These are phyloP conservation scores for Epichloe sp. DNA, from an alignment of 2,329 filamentous ascomycete species.

Conservation along the genomic window DNA sequence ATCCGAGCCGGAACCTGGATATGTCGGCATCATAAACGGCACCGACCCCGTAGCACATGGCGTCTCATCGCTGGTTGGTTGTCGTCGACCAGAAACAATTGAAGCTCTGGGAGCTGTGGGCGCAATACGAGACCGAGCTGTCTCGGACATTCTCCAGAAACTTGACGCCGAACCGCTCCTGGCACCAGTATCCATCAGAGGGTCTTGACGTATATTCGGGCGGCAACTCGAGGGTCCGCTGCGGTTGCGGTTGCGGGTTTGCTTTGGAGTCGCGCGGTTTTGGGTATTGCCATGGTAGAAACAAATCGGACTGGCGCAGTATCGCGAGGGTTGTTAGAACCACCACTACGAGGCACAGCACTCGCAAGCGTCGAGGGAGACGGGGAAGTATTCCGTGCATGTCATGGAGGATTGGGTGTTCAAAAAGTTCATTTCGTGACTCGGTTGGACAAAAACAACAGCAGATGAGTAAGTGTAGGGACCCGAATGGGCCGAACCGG, in stretches of 20 bases:
- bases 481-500: not conserved
- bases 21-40: slow-evolving; percentile 1
- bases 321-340: not conserved
- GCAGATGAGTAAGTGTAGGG: too few species aligned
- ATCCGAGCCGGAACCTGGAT: slow-evolving; percentile 1
- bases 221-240: too few species aligned
- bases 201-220: too few species aligned
- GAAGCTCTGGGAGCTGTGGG: slow-evolving; percentile 10
- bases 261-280: slow-evolving; percentile 1
- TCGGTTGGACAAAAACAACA: not conserved
- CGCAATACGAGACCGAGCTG: slow-evolving; percentile 12
- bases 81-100: slow-evolving; percentile 8
- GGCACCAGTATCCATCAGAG: too few species aligned
- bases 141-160: too few species aligned
- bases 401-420: too few species aligned
- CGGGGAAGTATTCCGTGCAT: not conserved
- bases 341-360: not conserved
- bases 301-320: not conserved
- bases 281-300: not conserved
- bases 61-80: not conserved
- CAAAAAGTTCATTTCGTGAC: not conserved
- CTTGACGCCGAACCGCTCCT: too few species aligned
- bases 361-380: not conserved
- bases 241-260: too few species aligned
- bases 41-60: slow-evolving; percentile 3